phyloP scores from a whole-genome alignment of 1,284 basidiomycete species.

The Tilletiaria anomala region DNA sequence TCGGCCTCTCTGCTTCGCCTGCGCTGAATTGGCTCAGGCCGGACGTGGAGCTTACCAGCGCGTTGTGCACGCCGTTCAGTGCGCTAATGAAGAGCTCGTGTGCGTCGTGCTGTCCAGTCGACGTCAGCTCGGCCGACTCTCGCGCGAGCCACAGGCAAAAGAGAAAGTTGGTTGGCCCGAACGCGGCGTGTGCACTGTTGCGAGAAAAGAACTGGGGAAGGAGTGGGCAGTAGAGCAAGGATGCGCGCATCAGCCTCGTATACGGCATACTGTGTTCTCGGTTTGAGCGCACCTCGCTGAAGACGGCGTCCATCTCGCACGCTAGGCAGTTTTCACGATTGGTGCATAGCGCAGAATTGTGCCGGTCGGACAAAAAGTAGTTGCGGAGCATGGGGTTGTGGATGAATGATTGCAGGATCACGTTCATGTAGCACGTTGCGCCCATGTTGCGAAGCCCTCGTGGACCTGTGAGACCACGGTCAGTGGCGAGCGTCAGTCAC shows the following conservation, averaged over 20 bases:
- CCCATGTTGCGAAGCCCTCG: slow-evolving; percentile 80
- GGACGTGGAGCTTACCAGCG: slow-evolving; percentile 11
- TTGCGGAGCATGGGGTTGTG: slow-evolving; percentile 82
- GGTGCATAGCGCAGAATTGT: slow-evolving; percentile 54
- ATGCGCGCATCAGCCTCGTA: too few species aligned
- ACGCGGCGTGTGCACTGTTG: slow-evolving; percentile 43
- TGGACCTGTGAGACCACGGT: slow-evolving; percentile 48
- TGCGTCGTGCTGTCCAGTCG: slow-evolving; percentile 85
- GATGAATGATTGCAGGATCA: slow-evolving; percentile 77
- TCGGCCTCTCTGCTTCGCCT: neutral
- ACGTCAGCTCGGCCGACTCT: slow-evolving; percentile 59
- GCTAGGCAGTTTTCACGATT: slow-evolving; percentile 59
- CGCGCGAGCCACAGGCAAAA: slow-evolving; percentile 67
- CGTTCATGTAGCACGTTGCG: slow-evolving; percentile 88
- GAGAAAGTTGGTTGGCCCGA: slow-evolving; percentile 70
- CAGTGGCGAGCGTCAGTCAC: too few species aligned
- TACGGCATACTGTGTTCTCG: too few species aligned
- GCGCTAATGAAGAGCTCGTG: slow-evolving; percentile 51
- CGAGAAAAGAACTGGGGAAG: slow-evolving; percentile 1
- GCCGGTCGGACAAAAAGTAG: slow-evolving; percentile 76
- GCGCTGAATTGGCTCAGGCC: neutral
- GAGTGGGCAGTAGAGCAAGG: too few species aligned
- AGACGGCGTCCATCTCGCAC: slow-evolving; percentile 87
- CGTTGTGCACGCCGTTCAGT: slow-evolving; percentile 29
- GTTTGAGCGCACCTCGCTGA: slow-evolving; percentile 68